Evolutionary conservation across 2,329 filamentous ascomycete genomes (phyloP).

Genomic region (Orbilia blumenaviensis): DNA sequence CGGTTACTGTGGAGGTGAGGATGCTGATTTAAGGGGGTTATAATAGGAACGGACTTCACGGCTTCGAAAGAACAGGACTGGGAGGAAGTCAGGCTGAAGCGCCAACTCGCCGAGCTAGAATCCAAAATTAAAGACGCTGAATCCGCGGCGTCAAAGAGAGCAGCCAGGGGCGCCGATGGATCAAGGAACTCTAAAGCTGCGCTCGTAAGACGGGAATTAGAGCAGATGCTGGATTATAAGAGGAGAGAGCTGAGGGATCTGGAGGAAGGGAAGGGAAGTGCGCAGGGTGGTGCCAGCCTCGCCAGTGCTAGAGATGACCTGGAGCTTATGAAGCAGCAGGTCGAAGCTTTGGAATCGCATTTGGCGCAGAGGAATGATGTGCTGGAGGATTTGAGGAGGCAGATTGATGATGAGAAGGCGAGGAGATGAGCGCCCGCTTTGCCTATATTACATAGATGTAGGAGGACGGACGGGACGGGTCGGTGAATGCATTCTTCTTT

Average conservation of each 20-base stretch:
- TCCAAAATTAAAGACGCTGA: slow-evolving; percentile 86
- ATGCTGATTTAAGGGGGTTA: neutral
- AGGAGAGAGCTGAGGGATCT: slow-evolving; percentile 77
- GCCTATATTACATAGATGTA: neutral
- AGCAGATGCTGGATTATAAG: slow-evolving; percentile 96
- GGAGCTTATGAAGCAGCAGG: slow-evolving; percentile 88
- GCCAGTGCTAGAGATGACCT: slow-evolving; percentile 80
- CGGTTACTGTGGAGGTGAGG: too few relatives aligned
- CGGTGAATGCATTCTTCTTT: slow-evolving; percentile 22
- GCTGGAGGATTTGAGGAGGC: slow-evolving; percentile 77
- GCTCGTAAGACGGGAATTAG: slow-evolving; percentile 90
- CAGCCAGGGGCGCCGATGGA: slow-evolving; percentile 67
- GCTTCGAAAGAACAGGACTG: slow-evolving; percentile 87
- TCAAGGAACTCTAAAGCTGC: slow-evolving; percentile 81
- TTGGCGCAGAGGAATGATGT: slow-evolving; percentile 77
- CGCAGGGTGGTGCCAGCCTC: slow-evolving; percentile 74
- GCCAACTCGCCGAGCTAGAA: slow-evolving; percentile 88
- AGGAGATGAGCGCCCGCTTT: slow-evolving; percentile 57
- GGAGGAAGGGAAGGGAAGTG: slow-evolving; percentile 75
- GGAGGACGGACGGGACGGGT: neutral
- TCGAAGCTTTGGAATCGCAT: slow-evolving; percentile 87
- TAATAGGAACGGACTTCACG: slow-evolving; percentile 82
- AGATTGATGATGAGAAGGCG: slow-evolving; percentile 87
- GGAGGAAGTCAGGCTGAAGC: slow-evolving; percentile 95
- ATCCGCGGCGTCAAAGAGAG: slow-evolving; percentile 72